These are phyloP conservation scores for Rhynchospora breviuscula DNA, from an alignment of 176 grass and related monocot genomes.

Conservation along the genomic window DNA sequence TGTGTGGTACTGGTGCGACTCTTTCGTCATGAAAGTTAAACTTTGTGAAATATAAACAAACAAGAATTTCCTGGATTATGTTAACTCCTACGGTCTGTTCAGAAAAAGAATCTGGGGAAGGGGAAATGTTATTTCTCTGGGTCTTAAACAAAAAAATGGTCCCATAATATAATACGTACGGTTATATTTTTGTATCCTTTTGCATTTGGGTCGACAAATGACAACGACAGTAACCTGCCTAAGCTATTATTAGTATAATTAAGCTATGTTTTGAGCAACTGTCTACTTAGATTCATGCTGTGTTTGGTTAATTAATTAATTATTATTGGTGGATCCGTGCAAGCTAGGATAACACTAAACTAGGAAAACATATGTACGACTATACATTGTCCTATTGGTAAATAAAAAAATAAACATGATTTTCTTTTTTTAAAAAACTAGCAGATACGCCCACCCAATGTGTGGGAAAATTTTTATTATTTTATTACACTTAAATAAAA, in stretches of 20 bases:
- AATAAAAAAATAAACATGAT: no score
- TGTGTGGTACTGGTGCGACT: no score
- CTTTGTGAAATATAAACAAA: no score
- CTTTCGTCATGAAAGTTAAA: no score
- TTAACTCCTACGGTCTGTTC: no score
- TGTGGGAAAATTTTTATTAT: no score
- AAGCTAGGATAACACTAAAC: neutral
- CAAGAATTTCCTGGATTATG: no score
- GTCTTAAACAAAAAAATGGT: neutral
- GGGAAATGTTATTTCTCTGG: neutral
- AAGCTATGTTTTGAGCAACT: neutral
- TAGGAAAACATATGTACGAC: neutral
- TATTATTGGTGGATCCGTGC: neutral
- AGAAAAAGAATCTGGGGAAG: neutral
- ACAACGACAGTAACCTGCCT: neutral
- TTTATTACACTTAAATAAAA: no score
- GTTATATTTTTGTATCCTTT: neutral
- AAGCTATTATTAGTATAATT: no score
- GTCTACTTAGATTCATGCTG: neutral
- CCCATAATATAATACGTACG: neutral
- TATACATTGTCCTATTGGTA: no score
- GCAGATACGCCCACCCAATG: no score
- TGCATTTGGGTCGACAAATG: neutral
- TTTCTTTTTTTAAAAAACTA: no score
- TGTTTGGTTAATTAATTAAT: neutral